These are phyloP conservation scores for Solanum pinnatisectum DNA, from an alignment of 257 asterid genomes.

Conservation along the genomic window DNA sequence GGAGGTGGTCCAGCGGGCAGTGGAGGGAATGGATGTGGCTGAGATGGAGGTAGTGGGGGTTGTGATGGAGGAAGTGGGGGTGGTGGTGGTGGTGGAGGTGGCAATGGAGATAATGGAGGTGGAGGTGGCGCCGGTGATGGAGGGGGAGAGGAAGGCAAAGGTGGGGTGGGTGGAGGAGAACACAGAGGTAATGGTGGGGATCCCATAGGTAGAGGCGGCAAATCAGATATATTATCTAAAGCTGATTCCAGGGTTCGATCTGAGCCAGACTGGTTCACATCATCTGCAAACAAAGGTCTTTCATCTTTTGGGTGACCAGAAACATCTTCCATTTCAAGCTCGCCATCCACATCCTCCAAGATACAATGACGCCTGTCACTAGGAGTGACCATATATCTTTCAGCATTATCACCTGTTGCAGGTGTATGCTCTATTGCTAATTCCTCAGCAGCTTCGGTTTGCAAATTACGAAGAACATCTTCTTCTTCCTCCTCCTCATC, in stretches of 20 bases:
- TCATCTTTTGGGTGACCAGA: constrained; percentile 71
- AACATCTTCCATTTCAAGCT: constrained; percentile 99
- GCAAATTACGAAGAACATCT: constrained; percentile 27
- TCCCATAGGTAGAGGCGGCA: constrained; percentile 62
- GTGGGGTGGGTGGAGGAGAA: constrained; percentile 85
- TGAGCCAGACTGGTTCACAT: constrained; percentile 15
- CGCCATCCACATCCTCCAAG: constrained; percentile 94
- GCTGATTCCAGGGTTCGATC: constrained; percentile 23
- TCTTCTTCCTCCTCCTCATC: constrained; percentile 64
- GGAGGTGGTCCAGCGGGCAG: constrained; percentile 46
- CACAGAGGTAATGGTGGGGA: constrained; percentile 83
- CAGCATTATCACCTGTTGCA: constrained; percentile 36
- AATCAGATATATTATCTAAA: constrained; percentile 22
- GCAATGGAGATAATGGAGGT: constrained; percentile 24
- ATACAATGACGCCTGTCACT: constrained; percentile 73
- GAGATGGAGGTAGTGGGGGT: constrained; percentile 38
- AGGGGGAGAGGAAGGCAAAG: constrained; percentile 76
- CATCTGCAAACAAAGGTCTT: constrained; percentile 20
- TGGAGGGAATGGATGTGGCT: constrained; percentile 36
- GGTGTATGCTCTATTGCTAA: constrained; percentile 43
- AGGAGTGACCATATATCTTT: constrained; percentile 47
- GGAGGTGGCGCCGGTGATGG: constrained; percentile 35
- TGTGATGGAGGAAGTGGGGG: constrained; percentile 14
- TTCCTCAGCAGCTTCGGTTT: constrained; percentile 28
- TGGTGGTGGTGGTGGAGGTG: constrained; percentile 31